Evolutionary conservation across 768 basidiomycete genomes (phyloP), one percentile per base, ranked within the genome.

Genomic region (Amyloporia xantha): DNA sequence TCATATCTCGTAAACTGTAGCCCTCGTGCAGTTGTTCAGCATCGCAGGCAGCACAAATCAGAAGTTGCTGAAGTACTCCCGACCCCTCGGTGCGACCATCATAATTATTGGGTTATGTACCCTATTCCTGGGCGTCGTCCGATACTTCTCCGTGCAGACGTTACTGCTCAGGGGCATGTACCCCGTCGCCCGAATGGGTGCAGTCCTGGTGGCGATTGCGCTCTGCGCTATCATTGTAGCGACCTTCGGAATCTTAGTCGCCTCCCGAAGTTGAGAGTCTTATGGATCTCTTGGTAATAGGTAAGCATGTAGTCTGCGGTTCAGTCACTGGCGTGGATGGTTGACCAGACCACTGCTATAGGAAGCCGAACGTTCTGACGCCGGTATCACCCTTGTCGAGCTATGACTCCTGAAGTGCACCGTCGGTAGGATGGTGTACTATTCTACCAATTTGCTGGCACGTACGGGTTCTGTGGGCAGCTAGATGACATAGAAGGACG

Each of bases 1-100:
- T n/a, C n/a, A n/a, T 20, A 40, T 1, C n/a, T 17, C 12, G 17
- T 7, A 7, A 13, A 5, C 25, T 21, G 15, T 47, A 73, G 77
- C 72, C 1, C 66, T 77, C 1, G 71, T 73, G 2, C 77, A 78
- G 52, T 59, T 78, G 12, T 72, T 77, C 60, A 69, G 66, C 2
- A 64, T 77, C 25, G 62, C 71, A 5, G 51, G 51, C 44, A 61
- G 42, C 20, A 27, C 55, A 9, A 51, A 48, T 27, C 42, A 44
- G 20, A 36, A 44, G 47, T 50, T 64, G 43, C 28, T 58, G 50
- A 51, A 53, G 13, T 65, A 61, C 41, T 67, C 72, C 4, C 66
- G 72, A n/a, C 75, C 76, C 5, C 60, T 78, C 3, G 77, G 75
- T 1, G 71, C 71, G 1, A 61, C 68, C 2, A 61, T 70, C 27